Conservation (phyloP, 2,329 filamentous ascomycete genomes). For the Stachybotrys echinatus region DNA sequence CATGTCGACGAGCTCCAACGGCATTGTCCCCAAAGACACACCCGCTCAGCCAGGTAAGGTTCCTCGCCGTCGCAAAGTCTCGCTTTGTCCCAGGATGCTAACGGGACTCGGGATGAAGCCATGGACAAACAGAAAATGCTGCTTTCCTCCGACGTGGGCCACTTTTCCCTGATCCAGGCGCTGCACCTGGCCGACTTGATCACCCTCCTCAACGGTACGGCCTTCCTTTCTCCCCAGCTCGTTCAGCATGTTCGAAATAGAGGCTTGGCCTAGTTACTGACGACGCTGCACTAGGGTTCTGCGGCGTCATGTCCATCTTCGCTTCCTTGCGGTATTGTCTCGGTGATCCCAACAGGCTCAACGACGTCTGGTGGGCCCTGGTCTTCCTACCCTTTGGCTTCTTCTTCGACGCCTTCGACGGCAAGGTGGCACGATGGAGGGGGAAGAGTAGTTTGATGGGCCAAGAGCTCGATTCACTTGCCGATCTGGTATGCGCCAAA, state of each 20-base stretch:
- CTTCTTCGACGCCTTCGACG: slow-evolving; percentile 98
- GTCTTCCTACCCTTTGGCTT: slow-evolving; percentile 85
- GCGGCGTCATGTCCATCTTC: slow-evolving; percentile 92
- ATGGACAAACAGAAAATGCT: slow-evolving; percentile 73
- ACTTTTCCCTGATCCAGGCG: slow-evolving; percentile 64
- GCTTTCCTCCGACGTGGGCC: slow-evolving; percentile 62
- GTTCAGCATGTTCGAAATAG: neutral
- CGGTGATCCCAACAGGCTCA: slow-evolving; percentile 54
- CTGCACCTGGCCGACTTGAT: slow-evolving; percentile 81
- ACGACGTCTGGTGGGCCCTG: slow-evolving; percentile 76
- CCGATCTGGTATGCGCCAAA: slow-evolving; percentile 68
- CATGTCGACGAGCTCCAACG: slow-evolving; percentile 22
- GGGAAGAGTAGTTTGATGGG: slow-evolving; percentile 98
- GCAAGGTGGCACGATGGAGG: slow-evolving; percentile 92
- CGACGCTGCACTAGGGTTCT: slow-evolving; percentile 51
- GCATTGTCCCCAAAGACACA: slow-evolving; percentile 21
- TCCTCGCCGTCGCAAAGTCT: neutral
- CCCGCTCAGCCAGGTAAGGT: slow-evolving; percentile 26
- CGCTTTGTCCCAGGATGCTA: neutral
- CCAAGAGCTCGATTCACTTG: slow-evolving; percentile 92
- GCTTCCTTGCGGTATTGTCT: slow-evolving; percentile 92
- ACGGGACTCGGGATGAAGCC: slow-evolving; percentile 32
- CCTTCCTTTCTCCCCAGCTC: neutral
- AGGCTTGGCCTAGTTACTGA: neutral
- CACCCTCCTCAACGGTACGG: slow-evolving; percentile 70